phyloP scores from a whole-genome alignment of 345 rosid genomes.

The Pistacia vera region DNA sequence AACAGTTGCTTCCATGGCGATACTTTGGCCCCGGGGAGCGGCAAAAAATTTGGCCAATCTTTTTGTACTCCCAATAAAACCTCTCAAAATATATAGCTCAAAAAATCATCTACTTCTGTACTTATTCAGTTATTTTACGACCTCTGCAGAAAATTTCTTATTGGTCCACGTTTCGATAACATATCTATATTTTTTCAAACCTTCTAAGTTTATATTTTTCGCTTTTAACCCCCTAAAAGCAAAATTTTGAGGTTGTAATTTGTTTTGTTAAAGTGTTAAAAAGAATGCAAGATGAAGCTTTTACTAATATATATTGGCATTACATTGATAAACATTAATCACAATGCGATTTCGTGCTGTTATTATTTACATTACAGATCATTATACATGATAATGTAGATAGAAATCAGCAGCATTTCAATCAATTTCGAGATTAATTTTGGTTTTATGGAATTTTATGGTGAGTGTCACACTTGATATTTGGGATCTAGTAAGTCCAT shows the following conservation, averaged over 20 bases:
- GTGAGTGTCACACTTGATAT: not conserved
- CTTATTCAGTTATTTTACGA: too few species aligned
- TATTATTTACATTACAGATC: constrained; percentile 11
- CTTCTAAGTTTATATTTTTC: too few species aligned
- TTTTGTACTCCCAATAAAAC: not conserved
- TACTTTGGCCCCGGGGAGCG: not conserved
- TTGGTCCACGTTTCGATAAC: too few species aligned
- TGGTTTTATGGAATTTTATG: constrained; percentile 20
- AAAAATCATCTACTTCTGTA: too few species aligned
- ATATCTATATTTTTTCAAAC: too few species aligned
- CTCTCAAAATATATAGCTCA: not conserved
- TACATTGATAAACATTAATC: not conserved
- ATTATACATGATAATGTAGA: not conserved
- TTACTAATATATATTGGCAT: not conserved
- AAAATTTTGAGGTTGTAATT: too few species aligned
- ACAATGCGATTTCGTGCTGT: constrained; percentile 9
- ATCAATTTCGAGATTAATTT: not conserved
- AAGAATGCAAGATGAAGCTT: not conserved
- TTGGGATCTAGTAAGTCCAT: constrained; percentile 61
- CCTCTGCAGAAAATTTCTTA: too few species aligned
- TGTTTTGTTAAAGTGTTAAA: too few species aligned
- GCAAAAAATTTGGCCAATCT: not conserved
- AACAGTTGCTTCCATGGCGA: constrained; percentile 43
- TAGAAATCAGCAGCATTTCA: constrained; percentile 11
- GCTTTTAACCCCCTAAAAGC: too few species aligned